Evolutionary conservation across 305 asterid genomes (phyloP).

Genomic region (Solanum hybrid): DNA sequence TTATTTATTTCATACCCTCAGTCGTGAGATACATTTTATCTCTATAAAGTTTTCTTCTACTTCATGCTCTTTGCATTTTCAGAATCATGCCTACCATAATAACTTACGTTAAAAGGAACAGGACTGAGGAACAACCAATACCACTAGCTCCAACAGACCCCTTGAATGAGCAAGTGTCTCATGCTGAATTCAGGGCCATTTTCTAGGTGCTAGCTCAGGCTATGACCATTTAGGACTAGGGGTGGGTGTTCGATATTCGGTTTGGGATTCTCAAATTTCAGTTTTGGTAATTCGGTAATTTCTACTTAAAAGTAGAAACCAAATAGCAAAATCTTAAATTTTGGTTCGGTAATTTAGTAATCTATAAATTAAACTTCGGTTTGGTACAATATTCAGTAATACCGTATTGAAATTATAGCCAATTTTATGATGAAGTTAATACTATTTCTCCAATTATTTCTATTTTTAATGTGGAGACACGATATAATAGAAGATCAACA

Average conservation of each 20-base stretch:
- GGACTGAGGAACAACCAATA: background rate
- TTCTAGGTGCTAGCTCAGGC: background rate
- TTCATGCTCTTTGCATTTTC: background rate
- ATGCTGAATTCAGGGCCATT: background rate
- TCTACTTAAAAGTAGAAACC: background rate
- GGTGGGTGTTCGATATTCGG: background rate
- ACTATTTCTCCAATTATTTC: background rate
- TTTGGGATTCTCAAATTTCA: background rate
- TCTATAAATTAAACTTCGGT: background rate
- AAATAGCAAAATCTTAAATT: no score
- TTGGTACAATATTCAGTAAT: background rate
- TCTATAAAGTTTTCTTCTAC: background rate
- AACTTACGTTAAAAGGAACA: background rate
- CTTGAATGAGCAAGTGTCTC: background rate
- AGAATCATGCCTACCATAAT: background rate
- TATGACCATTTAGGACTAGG: background rate
- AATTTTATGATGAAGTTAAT: no score
- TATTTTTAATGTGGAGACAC: background rate
- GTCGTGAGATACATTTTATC: background rate
- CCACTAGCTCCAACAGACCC: background rate
- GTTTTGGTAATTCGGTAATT: background rate
- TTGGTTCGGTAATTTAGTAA: background rate
- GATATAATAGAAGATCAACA: background rate
- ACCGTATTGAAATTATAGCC: background rate
- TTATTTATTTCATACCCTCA: background rate